Conservation (phyloP, 2,329 filamentous ascomycete genomes). For the Plenodomus lindquistii region DNA sequence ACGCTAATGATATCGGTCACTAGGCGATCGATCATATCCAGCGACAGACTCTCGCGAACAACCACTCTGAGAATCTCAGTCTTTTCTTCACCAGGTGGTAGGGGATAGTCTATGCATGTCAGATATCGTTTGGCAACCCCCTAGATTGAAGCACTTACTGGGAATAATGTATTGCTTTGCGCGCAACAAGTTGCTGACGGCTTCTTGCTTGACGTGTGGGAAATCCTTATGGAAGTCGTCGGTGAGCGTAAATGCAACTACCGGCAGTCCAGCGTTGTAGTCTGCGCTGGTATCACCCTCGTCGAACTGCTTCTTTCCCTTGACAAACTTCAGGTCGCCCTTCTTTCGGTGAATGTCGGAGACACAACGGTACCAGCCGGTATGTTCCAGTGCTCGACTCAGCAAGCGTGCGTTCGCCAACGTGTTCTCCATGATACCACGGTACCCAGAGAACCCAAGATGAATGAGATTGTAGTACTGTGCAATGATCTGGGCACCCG, state of each 20-base stretch:
- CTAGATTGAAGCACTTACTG: slow-evolving; percentile 48
- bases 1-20: slow-evolving; percentile 64
- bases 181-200: slow-evolving; percentile 64
- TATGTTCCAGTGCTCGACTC: slow-evolving; percentile 65
- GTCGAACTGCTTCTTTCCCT: slow-evolving; percentile 49
- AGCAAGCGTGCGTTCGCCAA: slow-evolving; percentile 67
- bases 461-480: slow-evolving; percentile 78
- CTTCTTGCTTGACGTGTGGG: slow-evolving; percentile 67
- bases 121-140: slow-evolving; percentile 8
- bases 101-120: slow-evolving; percentile 59
- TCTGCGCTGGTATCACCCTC: slow-evolving; percentile 57
- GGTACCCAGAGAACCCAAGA: slow-evolving; percentile 68
- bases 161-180: slow-evolving; percentile 73
- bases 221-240: slow-evolving; percentile 62
- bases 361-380: slow-evolving; percentile 63
- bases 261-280: slow-evolving; percentile 68
- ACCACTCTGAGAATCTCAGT: slow-evolving; percentile 71
- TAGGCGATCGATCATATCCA: slow-evolving; percentile 68
- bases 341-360: slow-evolving; percentile 68
- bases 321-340: slow-evolving; percentile 49
- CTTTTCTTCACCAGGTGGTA: slow-evolving; percentile 64
- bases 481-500: slow-evolving; percentile 69
- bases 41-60: slow-evolving; percentile 67
- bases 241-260: slow-evolving; percentile 68
- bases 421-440: slow-evolving; percentile 65